A percentile compares a stretch with the other conserved stretches of the same genome.
phyloP scores from a whole-genome alignment of 805 yeast genomes.

The Spencermartinsiella europaea region DNA sequence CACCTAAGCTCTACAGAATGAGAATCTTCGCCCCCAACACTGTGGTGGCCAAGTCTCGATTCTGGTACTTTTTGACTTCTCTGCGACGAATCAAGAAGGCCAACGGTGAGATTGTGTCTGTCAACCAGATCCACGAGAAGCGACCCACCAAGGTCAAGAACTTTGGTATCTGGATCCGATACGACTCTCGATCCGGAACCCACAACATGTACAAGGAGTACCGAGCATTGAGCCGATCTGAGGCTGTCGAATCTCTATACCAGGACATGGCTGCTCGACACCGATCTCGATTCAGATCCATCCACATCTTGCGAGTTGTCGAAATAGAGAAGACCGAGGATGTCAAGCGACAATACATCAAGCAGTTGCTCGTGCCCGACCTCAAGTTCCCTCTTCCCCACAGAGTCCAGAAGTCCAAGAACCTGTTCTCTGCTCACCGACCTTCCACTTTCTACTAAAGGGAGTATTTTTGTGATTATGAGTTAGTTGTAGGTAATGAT shows the following conservation, averaged over 20 bases:
- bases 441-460: constrained; percentile 96
- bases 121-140: constrained; percentile 86
- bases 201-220: constrained; percentile 99
- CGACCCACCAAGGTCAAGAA: constrained; percentile 99
- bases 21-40: constrained; percentile 98
- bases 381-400: constrained; percentile 99
- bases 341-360: constrained; percentile 98
- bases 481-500: not conserved
- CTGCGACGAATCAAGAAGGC: constrained; percentile 99
- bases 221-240: constrained; percentile 99
- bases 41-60: constrained; percentile 99
- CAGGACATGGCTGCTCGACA: constrained; percentile 99
- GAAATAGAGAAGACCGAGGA: constrained; percentile 97
- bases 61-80: constrained; percentile 99
- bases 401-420: constrained; percentile 90
- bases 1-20: constrained; percentile 99
- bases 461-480: not conserved
- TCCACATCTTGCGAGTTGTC: constrained; percentile 99
- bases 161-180: constrained; percentile 99
- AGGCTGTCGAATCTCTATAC: constrained; percentile 98
- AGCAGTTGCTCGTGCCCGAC: constrained; percentile 91
- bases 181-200: constrained; percentile 99
- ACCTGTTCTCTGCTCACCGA: constrained; percentile 84
- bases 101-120: constrained; percentile 97
- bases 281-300: constrained; percentile 99